Conservation (phyloP, 2,329 filamentous ascomycete genomes). For the Karstenula rhodostoma region DNA sequence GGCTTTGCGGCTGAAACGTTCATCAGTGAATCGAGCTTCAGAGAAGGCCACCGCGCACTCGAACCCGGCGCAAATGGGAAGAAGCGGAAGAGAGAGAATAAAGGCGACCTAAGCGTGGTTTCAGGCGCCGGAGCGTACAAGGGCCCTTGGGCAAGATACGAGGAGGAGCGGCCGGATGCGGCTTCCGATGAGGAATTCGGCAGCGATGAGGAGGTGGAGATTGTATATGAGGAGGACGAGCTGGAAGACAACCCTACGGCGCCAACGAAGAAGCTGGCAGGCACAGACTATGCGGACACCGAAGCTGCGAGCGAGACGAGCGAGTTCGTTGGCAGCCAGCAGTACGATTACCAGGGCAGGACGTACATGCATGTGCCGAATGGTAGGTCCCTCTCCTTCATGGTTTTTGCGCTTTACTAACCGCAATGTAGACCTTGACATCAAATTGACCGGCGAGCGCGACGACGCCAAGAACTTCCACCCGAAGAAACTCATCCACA, state of each 20-base stretch:
- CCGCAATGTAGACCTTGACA: conserved; percentile 39
- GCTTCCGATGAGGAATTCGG: conserved; percentile 68
- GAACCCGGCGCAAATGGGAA: conserved; percentile 70
- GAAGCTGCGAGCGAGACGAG: conserved; percentile 72
- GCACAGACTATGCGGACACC: conserved; percentile 60
- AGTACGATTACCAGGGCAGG: conserved; percentile 92
- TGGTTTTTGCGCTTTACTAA: conserved; percentile 12
- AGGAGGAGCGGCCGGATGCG: conserved; percentile 72
- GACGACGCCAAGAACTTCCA: conserved; percentile 88
- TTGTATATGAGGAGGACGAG: conserved; percentile 79
- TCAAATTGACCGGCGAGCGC: conserved; percentile 74
- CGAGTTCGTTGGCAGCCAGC: conserved; percentile 81
- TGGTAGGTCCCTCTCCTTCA: conserved; percentile 28
- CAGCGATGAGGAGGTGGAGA: conserved; percentile 75
- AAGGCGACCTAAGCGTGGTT: conserved; percentile 82
- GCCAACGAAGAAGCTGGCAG: conserved; percentile 67
- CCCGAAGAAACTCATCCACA: conserved; percentile 91
- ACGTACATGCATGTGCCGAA: conserved; percentile 98
- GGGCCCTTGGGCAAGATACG: conserved; percentile 92
- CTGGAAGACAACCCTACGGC: conserved; percentile 65
- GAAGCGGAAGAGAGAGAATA: conserved; percentile 81
- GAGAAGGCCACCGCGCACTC: conserved; percentile 83
- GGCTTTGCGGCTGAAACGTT: conserved; percentile 88
- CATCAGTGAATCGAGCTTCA: conserved; percentile 90
- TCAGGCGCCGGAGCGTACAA: conserved; percentile 90